Evolutionary conservation across 1,284 basidiomycete genomes (phyloP), one percentile per base, ranked within the genome.

Genomic region (Somion occarium): DNA sequence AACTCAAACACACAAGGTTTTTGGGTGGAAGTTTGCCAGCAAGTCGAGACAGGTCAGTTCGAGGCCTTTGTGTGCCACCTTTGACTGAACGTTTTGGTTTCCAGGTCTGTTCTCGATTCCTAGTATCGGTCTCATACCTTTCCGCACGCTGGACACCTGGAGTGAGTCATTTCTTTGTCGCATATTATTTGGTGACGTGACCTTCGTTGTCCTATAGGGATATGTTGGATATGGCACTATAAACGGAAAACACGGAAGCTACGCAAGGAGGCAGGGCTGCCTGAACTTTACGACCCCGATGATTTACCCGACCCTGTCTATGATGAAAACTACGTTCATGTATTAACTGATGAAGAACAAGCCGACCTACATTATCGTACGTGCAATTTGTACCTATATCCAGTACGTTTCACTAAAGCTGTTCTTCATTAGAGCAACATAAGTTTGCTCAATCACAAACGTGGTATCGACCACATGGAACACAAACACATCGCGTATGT

Each of bases 401-500:
- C 15, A 26, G 37, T 2, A 22, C 41, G 2, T 26, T 19, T 18
- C 5, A 5, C 20, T 46, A 15, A 3, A 20, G 47, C 20, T 24
- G n/a, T 19, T 18, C 7, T 4, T 23, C 9, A n/a, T 26, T 52
- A 88, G 85, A 85, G 56, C 85, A 87, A 70, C 69, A 73, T 49
- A 80, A 83, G 61, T 87, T 88, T 56, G 77, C 79, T 60, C 72
- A 80, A 53, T 79, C 78, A 42, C 82, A 90, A 69, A 92, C 89
- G 0, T 95, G 91, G 89, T 95, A 95, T 67, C 75, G 88, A 38
- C 83, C 91, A 5, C 90, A 93, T 66, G 91, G 88, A 38, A 93
- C 90, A 3, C 83, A 85, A 50, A 93, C 92, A 0, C 91, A 94
- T 65, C 73, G 84, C 46, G 85, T 83, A 62, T 54, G 77, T 60